Base-by-base conservation (phyloP, 2,329 filamentous ascomycete species). In the Ceratocystis lukuohia region DNA sequence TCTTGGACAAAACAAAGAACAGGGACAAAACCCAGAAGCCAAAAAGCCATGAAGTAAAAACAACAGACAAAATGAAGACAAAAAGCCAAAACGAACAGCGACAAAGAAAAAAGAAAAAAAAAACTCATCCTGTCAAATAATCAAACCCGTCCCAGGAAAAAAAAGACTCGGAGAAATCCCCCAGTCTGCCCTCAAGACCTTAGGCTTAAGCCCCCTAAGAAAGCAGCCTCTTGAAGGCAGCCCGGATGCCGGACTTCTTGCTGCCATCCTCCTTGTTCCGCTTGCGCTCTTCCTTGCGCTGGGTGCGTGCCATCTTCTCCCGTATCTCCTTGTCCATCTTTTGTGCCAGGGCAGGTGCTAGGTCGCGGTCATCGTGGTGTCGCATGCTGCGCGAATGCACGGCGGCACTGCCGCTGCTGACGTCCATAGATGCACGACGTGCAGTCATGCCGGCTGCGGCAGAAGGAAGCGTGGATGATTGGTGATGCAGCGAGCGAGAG, bases 231-330 rank as follows among this genome's bases (percentile, higher is more conserved):
- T 69, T 69, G 25, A 69, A 61, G n/a, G 53, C 65, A 22, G 66
- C 69, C 5, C 68, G 65, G 46, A 70, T 62, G 7, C 68, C 68
- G 8, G 46, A 41, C 62, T 67, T 67, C 68, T 68, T 69, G 50
- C 65, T 64, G 12, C 50, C 64, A 41, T 67, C 66, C 50, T 69
- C 68, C 65, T 69, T 66, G 30, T 30, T 48, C 64, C 67, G 64
- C 64, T 68, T 69, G 48, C 69, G 62, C 63, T 59, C 65, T 44
- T 70, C 69, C 5, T 65, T 61, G 7, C 45, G 33, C 5, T n/a
- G 46, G 6, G 63, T 48, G 37, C 57, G 56, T 37, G 6, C 30
- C 25, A 59, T 59, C 15, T 44, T 65, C 33, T 61, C 50, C 37
- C 65, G 46, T 12, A 61, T 46, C 48, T 48, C 41, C 12, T 67